Base-by-base conservation (phyloP, 495 filamentous ascomycete species). In the Aspergillus bertholletiae region DNA sequence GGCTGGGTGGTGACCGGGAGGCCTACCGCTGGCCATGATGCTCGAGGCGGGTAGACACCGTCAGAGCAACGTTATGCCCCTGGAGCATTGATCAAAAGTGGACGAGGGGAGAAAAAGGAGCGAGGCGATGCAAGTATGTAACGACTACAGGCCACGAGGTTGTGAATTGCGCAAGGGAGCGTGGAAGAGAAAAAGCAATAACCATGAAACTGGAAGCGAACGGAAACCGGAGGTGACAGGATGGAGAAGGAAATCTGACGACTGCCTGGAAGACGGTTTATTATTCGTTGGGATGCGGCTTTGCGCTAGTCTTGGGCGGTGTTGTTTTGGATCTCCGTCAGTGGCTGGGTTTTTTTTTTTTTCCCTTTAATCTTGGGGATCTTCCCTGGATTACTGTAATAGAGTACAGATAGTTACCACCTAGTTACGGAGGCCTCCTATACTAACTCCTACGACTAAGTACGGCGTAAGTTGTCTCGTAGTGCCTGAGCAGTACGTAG, bases 1-100 rank as follows among this genome's bases (percentile, higher is more conserved):
- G 71, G 65, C 76, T 76, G 70, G 79, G 75, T 74, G 72, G 63
- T 72, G 81, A 73, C 81, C 82, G 64, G 79, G 76, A 59, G 82
- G 84, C 76, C 88, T 86, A 72, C 84, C 87, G 69, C 74, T 76
- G 74, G 74, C 74, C 75, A 79, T 79, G 71, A 64, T 73, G 66
- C 51, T 66, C 60, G 63, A 63, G 67, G 65, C 65, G 64, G 73
- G 65, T 69, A 64, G 58, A 73, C 70, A 76, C 66, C 72, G 66
- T 69, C 65, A 71, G 55, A 68, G 58, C 49, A 47, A 51, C 52
- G 50, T 22, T 46, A 46, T 67, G 69, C 67, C 72, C 72, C 69
- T 73, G 72, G 74, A 70, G 75, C 73, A 78, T 78, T 69, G 71
- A 75, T 72, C 58, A 53, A 39, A 46, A 40, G 41, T 46, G 53